phyloP scores from a whole-genome alignment of 768 basidiomycete species.

The Myochromella boudieri region DNA sequence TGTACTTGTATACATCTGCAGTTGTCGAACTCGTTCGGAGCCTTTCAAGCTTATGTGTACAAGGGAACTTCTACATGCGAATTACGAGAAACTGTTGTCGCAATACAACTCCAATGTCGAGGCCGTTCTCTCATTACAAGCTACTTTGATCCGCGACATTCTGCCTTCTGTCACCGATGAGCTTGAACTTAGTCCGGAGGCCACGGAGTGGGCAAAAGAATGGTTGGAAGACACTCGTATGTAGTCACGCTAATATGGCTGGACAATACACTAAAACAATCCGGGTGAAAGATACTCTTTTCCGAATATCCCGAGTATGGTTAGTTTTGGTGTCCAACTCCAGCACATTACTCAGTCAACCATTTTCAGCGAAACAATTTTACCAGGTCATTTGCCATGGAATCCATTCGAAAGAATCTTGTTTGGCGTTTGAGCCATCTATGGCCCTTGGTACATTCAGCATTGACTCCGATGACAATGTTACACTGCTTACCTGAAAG shows the following conservation, averaged over 20 bases:
- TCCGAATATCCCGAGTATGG: constrained; percentile 63
- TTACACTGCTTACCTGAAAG: constrained; percentile 56
- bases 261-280: constrained; percentile 9
- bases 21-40: background rate
- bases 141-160: constrained; percentile 52
- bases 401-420: constrained; percentile 54
- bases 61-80: constrained; percentile 41
- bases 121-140: constrained; percentile 46
- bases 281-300: constrained; percentile 44
- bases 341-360: constrained; percentile 8
- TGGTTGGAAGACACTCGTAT: constrained; percentile 70
- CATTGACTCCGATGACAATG: constrained; percentile 30
- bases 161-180: constrained; percentile 62
- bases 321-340: constrained; percentile 12
- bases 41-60: constrained; percentile 9
- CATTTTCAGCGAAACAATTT: constrained; percentile 63
- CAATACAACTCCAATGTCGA: constrained; percentile 52
- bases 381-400: constrained; percentile 58
- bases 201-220: constrained; percentile 50
- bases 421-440: constrained; percentile 56
- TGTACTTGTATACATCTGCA: background rate
- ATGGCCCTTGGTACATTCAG: constrained; percentile 33
- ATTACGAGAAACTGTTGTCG: constrained; percentile 45
- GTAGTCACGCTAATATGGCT: constrained; percentile 21
- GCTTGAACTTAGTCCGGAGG: constrained; percentile 46